phyloP scores from a whole-genome alignment of 2,329 filamentous ascomycete genomes.

The Blumeria graminis region DNA sequence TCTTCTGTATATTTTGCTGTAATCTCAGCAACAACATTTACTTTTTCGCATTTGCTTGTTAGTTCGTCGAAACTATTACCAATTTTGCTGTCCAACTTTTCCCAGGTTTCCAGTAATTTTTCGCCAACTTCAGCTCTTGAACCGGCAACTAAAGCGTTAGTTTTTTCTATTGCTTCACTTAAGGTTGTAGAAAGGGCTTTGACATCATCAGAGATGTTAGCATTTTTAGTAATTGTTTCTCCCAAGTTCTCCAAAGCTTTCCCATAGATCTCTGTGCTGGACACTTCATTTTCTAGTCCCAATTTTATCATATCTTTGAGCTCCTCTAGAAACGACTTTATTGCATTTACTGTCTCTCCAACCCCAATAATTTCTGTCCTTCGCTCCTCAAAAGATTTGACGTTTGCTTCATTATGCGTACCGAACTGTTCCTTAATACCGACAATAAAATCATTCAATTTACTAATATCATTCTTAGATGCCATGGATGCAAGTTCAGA shows the following conservation, averaged over 20 bases:
- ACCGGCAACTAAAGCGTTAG: slow-evolving; percentile 54
- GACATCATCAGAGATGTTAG: slow-evolving; percentile 33
- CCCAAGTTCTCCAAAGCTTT: slow-evolving; percentile 43
- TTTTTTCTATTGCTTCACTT: slow-evolving; percentile 69
- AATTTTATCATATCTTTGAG: slow-evolving; percentile 53
- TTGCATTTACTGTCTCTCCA: slow-evolving; percentile 52
- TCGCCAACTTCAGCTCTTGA: slow-evolving; percentile 67
- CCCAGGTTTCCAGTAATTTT: slow-evolving; percentile 37
- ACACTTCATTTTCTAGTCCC: slow-evolving; percentile 46
- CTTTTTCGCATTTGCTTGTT: slow-evolving; percentile 70
- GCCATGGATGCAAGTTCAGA: slow-evolving; percentile 48
- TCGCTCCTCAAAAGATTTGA: slow-evolving; percentile 60
- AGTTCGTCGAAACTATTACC: slow-evolving; percentile 50
- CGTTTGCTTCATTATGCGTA: slow-evolving; percentile 45
- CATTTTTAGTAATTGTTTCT: slow-evolving; percentile 34
- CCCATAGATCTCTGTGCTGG: slow-evolving; percentile 47
- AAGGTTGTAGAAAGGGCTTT: slow-evolving; percentile 52
- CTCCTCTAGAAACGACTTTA: slow-evolving; percentile 54
- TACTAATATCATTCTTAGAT: slow-evolving; percentile 50
- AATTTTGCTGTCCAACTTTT: slow-evolving; percentile 28
- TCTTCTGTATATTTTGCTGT: slow-evolving; percentile 51
- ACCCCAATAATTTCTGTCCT: slow-evolving; percentile 64
- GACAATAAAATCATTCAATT: slow-evolving; percentile 44
- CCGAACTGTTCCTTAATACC: slow-evolving; percentile 47
- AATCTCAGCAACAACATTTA: slow-evolving; percentile 45